phyloP scores from a whole-genome alignment of 2,329 filamentous ascomycete species.

The Aureobasidium sp. region DNA sequence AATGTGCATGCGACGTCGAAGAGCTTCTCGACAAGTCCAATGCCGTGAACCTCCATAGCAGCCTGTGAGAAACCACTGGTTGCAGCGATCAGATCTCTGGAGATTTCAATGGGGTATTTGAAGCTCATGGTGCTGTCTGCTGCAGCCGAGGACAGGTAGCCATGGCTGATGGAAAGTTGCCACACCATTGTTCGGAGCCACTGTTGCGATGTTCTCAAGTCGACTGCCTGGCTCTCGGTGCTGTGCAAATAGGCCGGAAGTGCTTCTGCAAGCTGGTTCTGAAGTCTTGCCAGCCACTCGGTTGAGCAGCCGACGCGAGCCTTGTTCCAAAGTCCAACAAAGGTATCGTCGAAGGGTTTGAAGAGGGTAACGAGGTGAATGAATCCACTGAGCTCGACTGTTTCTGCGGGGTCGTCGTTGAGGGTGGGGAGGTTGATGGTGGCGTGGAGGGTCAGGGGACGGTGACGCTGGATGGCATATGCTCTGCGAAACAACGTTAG shows the following conservation, averaged over 20 bases:
- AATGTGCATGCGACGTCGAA: constrained; percentile 68
- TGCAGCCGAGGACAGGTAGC: constrained; percentile 49
- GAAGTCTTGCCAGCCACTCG: constrained; percentile 38
- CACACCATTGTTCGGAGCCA: constrained; percentile 65
- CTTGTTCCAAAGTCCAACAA: constrained; percentile 58
- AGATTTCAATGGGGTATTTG: constrained; percentile 54
- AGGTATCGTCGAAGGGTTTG: constrained; percentile 54
- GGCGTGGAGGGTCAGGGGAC: constrained; percentile 52
- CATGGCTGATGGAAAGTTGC: constrained; percentile 60
- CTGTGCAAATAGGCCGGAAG: constrained; percentile 49
- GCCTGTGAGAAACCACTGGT: constrained; percentile 63
- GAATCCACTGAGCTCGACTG: constrained; percentile 49
- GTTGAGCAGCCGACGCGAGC: constrained; percentile 37
- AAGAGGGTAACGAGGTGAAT: constrained; percentile 53
- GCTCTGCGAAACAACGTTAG: constrained; percentile 36
- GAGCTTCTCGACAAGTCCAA: constrained; percentile 72
- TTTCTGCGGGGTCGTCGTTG: constrained; percentile 44
- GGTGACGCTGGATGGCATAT: constrained; percentile 55
- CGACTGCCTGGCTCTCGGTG: constrained; percentile 60
- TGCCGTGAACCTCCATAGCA: constrained; percentile 65
- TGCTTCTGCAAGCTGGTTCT: constrained; percentile 43
- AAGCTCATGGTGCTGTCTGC: constrained; percentile 53
- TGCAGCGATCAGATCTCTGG: constrained; percentile 51
- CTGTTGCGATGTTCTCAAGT: constrained; percentile 61
- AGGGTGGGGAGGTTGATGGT: constrained; percentile 47